A percentile compares a stretch with the other conserved stretches of the same genome.
These are phyloP conservation scores for Claviceps sp. DNA, from an alignment of 2,329 filamentous ascomycete species.

Conservation along the genomic window DNA sequence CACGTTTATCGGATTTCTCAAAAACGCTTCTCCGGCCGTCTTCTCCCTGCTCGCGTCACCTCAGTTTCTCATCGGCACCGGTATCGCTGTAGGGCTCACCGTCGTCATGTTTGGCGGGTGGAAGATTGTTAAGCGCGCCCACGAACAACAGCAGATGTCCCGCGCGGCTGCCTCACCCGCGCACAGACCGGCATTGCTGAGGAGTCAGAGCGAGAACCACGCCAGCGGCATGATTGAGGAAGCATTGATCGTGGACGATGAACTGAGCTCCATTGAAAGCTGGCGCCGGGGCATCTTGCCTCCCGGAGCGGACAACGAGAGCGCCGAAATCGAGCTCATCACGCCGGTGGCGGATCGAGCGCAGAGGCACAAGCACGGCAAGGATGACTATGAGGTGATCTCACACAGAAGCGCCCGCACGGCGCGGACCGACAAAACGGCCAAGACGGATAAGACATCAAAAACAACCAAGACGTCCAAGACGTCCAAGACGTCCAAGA, in stretches of 20 bases:
- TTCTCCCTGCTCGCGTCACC: slow-evolving; percentile 79
- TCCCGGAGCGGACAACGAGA: slow-evolving; percentile 28
- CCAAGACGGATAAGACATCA: slow-evolving; percentile 14
- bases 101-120: slow-evolving; percentile 92
- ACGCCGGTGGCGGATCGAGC: slow-evolving; percentile 40
- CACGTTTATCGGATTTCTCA: slow-evolving; percentile 59
- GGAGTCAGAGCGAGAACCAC: slow-evolving; percentile 18
- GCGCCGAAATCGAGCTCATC: slow-evolving; percentile 42
- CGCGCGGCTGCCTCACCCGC: slow-evolving; percentile 17
- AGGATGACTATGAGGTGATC: slow-evolving; percentile 27
- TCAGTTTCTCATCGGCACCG: slow-evolving; percentile 87
- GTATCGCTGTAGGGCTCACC: slow-evolving; percentile 82
- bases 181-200: slow-evolving; percentile 13
- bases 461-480: slow-evolving; percentile 13
- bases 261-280: slow-evolving; percentile 43
- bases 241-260: slow-evolving; percentile 43
- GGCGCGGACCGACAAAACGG: slow-evolving; percentile 13
- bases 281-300: slow-evolving; percentile 45
- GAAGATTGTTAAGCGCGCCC: slow-evolving; percentile 89
- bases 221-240: slow-evolving; percentile 30
- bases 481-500: slow-evolving; percentile 12
- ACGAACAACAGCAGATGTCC: slow-evolving; percentile 25
- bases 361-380: slow-evolving; percentile 20
- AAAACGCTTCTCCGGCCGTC: slow-evolving; percentile 70
- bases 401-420: slow-evolving; percentile 22